A percentile compares a stretch with the other conserved stretches of the same genome.
phyloP scores from a whole-genome alignment of 768 basidiomycete species.

The Naganishia antarctica region DNA sequence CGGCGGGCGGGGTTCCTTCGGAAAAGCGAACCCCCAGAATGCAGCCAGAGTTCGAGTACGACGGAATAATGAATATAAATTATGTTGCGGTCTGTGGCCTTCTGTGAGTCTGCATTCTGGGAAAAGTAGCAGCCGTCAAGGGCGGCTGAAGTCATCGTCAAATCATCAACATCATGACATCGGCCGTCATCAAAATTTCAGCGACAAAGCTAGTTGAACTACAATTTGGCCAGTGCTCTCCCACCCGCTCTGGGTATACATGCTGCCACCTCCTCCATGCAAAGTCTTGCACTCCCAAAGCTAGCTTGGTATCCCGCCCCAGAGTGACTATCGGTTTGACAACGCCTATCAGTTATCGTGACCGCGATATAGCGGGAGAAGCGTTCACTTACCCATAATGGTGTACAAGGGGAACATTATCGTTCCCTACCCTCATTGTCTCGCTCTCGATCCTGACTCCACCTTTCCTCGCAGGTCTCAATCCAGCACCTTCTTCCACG shows the following conservation, averaged over 20 bases:
- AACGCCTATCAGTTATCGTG: background rate
- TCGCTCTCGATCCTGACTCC: constrained; percentile 36
- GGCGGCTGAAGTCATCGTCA: no score
- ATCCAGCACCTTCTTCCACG: constrained; percentile 33
- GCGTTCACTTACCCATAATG: constrained; percentile 48
- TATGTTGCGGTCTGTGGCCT: no score
- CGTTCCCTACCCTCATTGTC: background rate
- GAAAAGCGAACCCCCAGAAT: background rate
- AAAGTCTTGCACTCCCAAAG: constrained; percentile 21
- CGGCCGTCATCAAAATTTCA: no score
- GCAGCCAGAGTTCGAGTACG: no score
- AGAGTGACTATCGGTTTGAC: background rate
- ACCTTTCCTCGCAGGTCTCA: constrained; percentile 43
- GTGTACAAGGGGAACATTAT: constrained; percentile 35
- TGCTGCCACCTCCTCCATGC: constrained; percentile 21
- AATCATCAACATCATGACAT: no score
- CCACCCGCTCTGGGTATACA: background rate
- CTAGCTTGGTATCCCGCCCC: constrained; percentile 23
- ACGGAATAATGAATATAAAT: no score
- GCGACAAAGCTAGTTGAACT: background rate
- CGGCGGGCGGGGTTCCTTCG: background rate
- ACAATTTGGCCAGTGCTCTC: background rate
- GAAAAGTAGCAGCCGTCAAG: no score
- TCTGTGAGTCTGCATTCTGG: no score
- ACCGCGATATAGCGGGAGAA: background rate